Evolutionary conservation across 768 basidiomycete genomes (phyloP).

Genomic region (Tylopilus felleus): DNA sequence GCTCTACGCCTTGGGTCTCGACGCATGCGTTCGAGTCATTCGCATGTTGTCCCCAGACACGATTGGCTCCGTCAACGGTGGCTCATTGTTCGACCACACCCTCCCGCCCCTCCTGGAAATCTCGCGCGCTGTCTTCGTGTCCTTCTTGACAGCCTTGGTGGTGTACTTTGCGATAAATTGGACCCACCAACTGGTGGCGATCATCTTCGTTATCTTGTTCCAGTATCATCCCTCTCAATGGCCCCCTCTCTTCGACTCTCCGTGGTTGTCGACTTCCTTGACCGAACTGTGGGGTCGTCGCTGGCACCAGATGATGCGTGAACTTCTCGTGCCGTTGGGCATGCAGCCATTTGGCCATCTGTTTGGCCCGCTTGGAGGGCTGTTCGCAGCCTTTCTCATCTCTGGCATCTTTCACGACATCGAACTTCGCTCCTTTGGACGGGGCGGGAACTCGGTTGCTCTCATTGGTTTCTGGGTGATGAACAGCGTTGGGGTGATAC

Average conservation of each 20-base stretch:
- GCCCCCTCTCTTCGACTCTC: constrained; percentile 59
- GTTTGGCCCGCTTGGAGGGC: constrained; percentile 46
- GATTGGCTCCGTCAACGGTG: constrained; percentile 33
- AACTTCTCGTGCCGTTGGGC: constrained; percentile 52
- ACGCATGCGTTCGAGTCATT: constrained; percentile 11
- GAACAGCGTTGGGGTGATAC: constrained; percentile 47
- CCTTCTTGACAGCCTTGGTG: constrained; percentile 31
- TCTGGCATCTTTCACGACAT: constrained; percentile 59
- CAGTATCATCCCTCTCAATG: constrained; percentile 49
- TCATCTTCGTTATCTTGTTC: constrained; percentile 46
- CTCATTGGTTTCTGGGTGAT: constrained; percentile 53
- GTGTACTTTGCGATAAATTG: constrained; percentile 46
- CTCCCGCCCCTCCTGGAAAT: constrained; percentile 32
- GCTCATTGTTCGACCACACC: constrained; percentile 35
- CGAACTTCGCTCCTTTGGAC: constrained; percentile 31
- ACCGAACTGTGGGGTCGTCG: constrained; percentile 58
- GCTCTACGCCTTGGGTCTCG: constrained; percentile 4
- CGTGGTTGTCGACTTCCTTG: constrained; percentile 56
- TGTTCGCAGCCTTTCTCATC: constrained; percentile 55
- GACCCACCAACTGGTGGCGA: constrained; percentile 38
- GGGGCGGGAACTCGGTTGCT: constrained; percentile 40
- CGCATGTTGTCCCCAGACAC: constrained; percentile 37
- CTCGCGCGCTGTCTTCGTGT: constrained; percentile 41
- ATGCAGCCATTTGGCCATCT: constrained; percentile 40
- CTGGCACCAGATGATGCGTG: constrained; percentile 68